Base-by-base conservation (phyloP, 1,284 basidiomycete species). In the Porogramme epimiltina region DNA sequence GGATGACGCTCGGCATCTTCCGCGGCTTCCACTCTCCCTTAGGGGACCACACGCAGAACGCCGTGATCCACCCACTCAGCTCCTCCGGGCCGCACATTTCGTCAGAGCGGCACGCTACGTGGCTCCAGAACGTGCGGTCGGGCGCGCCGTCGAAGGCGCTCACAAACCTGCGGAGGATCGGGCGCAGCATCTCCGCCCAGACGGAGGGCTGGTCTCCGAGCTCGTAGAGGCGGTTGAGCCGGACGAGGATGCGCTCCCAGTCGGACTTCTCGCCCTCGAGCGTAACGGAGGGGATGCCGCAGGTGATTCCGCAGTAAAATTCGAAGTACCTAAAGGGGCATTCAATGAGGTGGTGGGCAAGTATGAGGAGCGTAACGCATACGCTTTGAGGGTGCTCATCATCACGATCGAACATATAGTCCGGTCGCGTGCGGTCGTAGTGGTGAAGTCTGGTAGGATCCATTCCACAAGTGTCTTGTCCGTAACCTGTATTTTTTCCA, bases 251-350 rank as follows among this genome's bases (percentile, higher is more conserved):
- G 4, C 62, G 45, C 41, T 65, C 51, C 67, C 70, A 76, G 59
- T 77, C 76, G 8, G 55, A 50, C 47, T 66, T 67, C 38, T 64
- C 62, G 0, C 74, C 75, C 48, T 70, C 66, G 16, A 82, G 66
- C 5, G 76, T 81, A 36, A 82, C 73, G 13, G 62, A 66, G 1
- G 79, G 78, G 16, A 80, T 75, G 0, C 79, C 78, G 45, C 78
- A 80, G 9, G 51, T 43, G 8, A 70, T 58, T 0, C 23, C 22
- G 23, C 70, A 64, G 13, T 36, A 60, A 59, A 70, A 74, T 5
- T 58, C 39, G 57, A 78, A 77, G 51, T 73, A 56, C n/a, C 34
- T 37, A 18, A 18, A 9, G 16, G 34, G 16, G 34, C n/a, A 9
- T 37, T 13, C 8, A 31, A 13, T 31, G 28, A 31, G 28, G 6